Evolutionary conservation across 129 eudicot genomes (phyloP).

Genomic region (Flaveria trinervia): DNA sequence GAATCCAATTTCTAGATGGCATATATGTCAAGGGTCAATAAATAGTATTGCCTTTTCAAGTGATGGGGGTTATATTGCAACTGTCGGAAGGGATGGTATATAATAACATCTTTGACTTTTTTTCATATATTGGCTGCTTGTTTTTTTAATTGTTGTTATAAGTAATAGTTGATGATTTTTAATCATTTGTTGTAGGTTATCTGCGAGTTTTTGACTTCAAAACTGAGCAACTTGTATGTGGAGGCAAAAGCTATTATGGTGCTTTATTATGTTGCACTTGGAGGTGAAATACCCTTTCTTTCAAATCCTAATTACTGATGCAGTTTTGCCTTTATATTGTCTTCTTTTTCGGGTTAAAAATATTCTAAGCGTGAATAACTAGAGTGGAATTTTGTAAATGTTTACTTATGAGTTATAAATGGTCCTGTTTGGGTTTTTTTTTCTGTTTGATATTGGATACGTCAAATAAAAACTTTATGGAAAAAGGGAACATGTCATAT

Average conservation of each 20-base stretch:
- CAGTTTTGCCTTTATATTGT: conserved; percentile 4
- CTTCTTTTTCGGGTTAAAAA: conserved; percentile 3
- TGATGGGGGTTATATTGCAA: conserved; percentile 80
- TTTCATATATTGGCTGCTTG: conserved; percentile 1
- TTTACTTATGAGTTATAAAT: not conserved
- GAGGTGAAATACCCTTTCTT: conserved; percentile 57
- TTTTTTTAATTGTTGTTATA: not conserved
- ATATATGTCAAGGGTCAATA: conserved; percentile 81
- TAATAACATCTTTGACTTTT: conserved; percentile 5
- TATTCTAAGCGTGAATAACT: not conserved
- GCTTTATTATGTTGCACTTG: conserved; percentile 95
- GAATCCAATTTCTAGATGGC: conserved; percentile 98
- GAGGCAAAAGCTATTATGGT: conserved; percentile 97
- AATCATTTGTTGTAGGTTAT: conserved; percentile 55
- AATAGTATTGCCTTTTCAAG: conserved; percentile 75
- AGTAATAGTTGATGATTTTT: conserved; percentile 15
- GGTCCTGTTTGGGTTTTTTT: not conserved
- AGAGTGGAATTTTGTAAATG: not conserved
- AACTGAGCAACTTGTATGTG: conserved; percentile 82
- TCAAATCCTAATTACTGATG: not conserved
- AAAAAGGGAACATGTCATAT: not conserved
- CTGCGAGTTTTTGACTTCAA: conserved; percentile 84
- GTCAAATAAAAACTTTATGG: not conserved
- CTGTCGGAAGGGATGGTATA: conserved; percentile 97
- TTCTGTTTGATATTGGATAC: not conserved